Base-by-base conservation (phyloP, 1,139 yeast genomes). In the Yamadazyma friedrichii region DNA sequence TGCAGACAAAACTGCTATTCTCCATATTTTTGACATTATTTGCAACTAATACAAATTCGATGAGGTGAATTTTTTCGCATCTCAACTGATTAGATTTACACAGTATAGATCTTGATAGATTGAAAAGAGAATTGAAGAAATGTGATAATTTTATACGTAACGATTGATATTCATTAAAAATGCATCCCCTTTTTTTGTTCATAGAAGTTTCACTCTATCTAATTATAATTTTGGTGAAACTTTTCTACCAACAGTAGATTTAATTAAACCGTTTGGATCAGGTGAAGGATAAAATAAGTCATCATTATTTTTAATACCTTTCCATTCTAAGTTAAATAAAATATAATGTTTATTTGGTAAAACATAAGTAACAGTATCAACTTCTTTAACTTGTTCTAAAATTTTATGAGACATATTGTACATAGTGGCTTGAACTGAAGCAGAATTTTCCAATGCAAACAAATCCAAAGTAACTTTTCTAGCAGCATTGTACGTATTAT, bases 341-440 rank as follows among this genome's bases (percentile, higher is more conserved):
- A 89, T 78, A 70, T 84, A 89, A 64, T 89, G 97, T 67, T 87
- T 89, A 76, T 89, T 89, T 56, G 97, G 97, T 58, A 89, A 76
- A 33, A 76, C 67, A 63, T 87, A 89, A 41, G 82, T 65, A 33
- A 88, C 96, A 36, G 72, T 71, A 45, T 70, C 76, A 42, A 89
- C 71, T 47, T 72, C 73, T 6, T 81, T 72, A 44, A 78, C 83
- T 39, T 56, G 59, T 40, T 68, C 72, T 58, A 89, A 76, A 50
- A 89, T 88, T 50, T 80, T 80, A 47, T 78, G 74, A 31, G 88
- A 76, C 93, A 89, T 89, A 73, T 88, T 87, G 74, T 80, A 89
- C 96, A 88, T 88, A 47, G 96, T 89, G 33, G 95, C 96, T 70
- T 89, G 97, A 38, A 89, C 97, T 13, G 95, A 84, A 15, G 96